Evolutionary conservation across 75 land plant species (phyloP).

Genomic region (Selaginella tamariscina): DNA sequence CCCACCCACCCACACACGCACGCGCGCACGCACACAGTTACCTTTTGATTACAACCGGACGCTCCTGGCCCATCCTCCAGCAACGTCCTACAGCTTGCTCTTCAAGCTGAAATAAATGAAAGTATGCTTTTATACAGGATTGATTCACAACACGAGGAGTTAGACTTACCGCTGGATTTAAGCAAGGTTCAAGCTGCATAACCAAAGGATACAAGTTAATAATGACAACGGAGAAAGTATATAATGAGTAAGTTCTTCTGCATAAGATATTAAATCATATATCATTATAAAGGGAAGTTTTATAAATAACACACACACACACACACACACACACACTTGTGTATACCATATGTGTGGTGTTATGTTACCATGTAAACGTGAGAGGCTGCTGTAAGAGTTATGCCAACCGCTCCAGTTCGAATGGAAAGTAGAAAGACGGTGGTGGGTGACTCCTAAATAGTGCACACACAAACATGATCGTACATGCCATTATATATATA

Average conservation of each 20-base stretch:
- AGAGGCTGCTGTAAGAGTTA: slow-evolving; percentile 38
- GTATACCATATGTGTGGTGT: not conserved
- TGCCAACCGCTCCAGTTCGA: slow-evolving; percentile 38
- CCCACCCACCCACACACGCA: too few species aligned
- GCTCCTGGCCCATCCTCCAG: slow-evolving; percentile 44
- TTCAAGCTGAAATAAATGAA: slow-evolving; percentile 25
- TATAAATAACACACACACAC: too few species aligned
- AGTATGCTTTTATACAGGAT: too few species aligned
- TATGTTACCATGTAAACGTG: slow-evolving; percentile 36
- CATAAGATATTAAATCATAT: too few species aligned
- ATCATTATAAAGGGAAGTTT: too few species aligned
- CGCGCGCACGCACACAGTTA: too few species aligned
- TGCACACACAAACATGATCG: not conserved
- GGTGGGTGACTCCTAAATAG: slow-evolving; percentile 34
- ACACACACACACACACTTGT: too few species aligned
- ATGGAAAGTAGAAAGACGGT: slow-evolving; percentile 37
- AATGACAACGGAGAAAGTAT: not conserved
- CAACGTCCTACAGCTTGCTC: slow-evolving; percentile 43
- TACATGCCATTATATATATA: not conserved
- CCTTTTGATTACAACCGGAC: slow-evolving; percentile 42
- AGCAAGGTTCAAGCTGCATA: slow-evolving; percentile 33
- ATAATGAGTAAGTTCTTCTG: too few species aligned
- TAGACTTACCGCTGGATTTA: slow-evolving; percentile 37
- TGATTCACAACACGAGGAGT: too few species aligned
- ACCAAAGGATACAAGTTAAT: slow-evolving; percentile 4